Evolutionary conservation across 2,329 filamentous ascomycete species (phyloP).

Genomic region (Ophiostoma fasciatum): DNA sequence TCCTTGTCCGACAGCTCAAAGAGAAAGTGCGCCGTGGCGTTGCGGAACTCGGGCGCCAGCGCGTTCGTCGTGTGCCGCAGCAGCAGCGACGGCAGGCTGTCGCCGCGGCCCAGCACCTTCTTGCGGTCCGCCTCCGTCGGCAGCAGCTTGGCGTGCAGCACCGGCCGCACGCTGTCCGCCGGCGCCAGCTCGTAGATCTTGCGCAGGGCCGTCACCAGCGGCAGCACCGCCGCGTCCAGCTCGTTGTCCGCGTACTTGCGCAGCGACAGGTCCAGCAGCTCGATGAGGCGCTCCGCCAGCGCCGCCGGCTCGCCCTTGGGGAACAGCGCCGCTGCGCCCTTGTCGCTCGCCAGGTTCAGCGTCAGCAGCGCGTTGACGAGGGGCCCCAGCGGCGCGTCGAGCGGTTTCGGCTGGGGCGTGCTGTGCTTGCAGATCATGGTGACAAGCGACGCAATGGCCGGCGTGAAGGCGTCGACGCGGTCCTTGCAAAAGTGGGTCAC

Average conservation of each 20-base stretch:
- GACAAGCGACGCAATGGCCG: constrained; percentile 54
- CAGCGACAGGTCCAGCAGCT: constrained; percentile 54
- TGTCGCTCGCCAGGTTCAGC: constrained; percentile 48
- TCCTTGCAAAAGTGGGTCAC: constrained; percentile 60
- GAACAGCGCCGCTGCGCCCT: constrained; percentile 44
- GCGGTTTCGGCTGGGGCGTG: constrained; percentile 45
- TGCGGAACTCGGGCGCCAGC: constrained; percentile 53
- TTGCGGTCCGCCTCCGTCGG: constrained; percentile 65
- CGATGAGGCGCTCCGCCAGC: constrained; percentile 50
- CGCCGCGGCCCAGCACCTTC: constrained; percentile 59
- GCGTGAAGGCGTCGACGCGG: constrained; percentile 45
- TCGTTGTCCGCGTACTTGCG: constrained; percentile 48
- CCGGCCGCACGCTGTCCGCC: constrained; percentile 36
- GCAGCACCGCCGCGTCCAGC: constrained; percentile 56
- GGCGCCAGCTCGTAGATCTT: constrained; percentile 58
- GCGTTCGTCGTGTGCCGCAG: constrained; percentile 66
- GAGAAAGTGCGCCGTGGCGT: constrained; percentile 61
- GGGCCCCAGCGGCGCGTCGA: constrained; percentile 57
- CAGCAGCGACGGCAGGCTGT: constrained; percentile 60
- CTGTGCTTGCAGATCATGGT: constrained; percentile 49
- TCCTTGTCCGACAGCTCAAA: constrained; percentile 80
- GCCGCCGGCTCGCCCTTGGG: constrained; percentile 44
- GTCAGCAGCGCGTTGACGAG: constrained; percentile 73
- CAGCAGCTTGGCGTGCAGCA: constrained; percentile 53
- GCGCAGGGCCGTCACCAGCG: constrained; percentile 60